Conservation (phyloP, 2,329 filamentous ascomycete species). For the Paracorniculantispora psalliotae region DNA sequence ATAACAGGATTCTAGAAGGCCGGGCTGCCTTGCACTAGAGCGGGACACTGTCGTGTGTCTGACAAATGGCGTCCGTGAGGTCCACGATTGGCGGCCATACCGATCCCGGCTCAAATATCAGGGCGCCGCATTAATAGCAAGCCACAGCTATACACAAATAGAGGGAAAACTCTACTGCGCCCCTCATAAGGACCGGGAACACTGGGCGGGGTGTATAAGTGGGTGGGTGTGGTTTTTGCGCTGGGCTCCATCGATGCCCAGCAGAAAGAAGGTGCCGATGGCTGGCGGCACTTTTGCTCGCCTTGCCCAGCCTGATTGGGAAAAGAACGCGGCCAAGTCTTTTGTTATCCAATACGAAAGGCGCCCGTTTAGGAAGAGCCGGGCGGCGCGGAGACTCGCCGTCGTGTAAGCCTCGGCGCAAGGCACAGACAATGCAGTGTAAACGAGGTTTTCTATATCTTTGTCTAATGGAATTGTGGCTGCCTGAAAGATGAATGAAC, state of each 20-base stretch:
- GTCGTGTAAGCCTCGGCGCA: too few relatives aligned
- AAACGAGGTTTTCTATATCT: too few relatives aligned
- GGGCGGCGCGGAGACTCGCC: not conserved
- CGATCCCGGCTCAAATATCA: constrained; percentile 7
- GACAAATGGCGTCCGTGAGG: not conserved
- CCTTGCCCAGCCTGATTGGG: not conserved
- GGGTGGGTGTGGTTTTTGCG: too few relatives aligned
- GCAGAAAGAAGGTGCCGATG: not conserved
- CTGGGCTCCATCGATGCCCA: not conserved
- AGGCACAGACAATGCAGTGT: too few relatives aligned
- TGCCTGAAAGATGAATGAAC: not conserved
- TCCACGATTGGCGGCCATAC: not conserved
- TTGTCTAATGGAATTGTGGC: not conserved
- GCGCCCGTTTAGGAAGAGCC: not conserved
- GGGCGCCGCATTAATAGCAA: not conserved
- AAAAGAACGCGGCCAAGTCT: not conserved
- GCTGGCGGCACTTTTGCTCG: not conserved
- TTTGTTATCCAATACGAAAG: not conserved
- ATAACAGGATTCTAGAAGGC: not conserved
- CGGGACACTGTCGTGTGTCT: not conserved
- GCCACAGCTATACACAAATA: not conserved
- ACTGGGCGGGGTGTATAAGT: not conserved
- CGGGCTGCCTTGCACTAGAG: not conserved
- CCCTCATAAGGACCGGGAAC: not conserved
- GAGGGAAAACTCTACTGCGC: not conserved